Percentiles rank a stretch among this genome's conserved stretches.
Evolutionary conservation across 2,329 filamentous ascomycete genomes (phyloP).

Genomic region (Phymatotrichopsis omnivora): DNA sequence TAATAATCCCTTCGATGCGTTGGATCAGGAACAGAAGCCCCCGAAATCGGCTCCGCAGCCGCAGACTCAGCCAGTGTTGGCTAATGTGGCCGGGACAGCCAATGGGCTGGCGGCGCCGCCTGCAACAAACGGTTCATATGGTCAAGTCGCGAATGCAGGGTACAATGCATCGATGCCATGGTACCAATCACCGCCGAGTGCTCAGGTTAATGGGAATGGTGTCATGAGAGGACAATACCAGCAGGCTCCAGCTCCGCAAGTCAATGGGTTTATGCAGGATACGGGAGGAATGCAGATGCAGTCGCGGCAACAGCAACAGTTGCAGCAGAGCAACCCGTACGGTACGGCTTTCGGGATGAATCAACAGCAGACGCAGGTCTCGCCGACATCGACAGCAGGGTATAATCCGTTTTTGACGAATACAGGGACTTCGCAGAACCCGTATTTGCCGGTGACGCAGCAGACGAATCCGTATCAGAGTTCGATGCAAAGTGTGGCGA

Average conservation of each 20-base stretch:
- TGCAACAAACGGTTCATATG: too few species aligned
- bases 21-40: constrained; percentile 33
- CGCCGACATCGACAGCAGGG: constrained; percentile 9
- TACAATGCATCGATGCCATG: too few species aligned
- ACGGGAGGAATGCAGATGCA: constrained; percentile 29
- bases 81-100: too few species aligned
- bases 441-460: constrained; percentile 26
- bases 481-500: too few species aligned
- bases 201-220: constrained; percentile 7
- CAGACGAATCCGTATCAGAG: constrained; percentile 9
- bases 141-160: too few species aligned
- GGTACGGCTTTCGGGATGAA: neutral
- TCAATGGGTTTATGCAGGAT: constrained; percentile 7
- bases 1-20: constrained; percentile 35
- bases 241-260: too few species aligned
- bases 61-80: neutral
- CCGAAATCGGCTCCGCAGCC: constrained; percentile 12
- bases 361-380: constrained; percentile 11
- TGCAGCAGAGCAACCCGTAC: neutral
- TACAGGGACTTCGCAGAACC: constrained; percentile 11
- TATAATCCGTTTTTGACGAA: constrained; percentile 22
- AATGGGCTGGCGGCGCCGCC: too few species aligned
- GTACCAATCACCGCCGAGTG: too few species aligned
- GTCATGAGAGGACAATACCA: too few species aligned
- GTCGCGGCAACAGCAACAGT: constrained; percentile 37